phyloP scores from a whole-genome alignment of 768 basidiomycete genomes.

The Cystofilobasidium ferigula region DNA sequence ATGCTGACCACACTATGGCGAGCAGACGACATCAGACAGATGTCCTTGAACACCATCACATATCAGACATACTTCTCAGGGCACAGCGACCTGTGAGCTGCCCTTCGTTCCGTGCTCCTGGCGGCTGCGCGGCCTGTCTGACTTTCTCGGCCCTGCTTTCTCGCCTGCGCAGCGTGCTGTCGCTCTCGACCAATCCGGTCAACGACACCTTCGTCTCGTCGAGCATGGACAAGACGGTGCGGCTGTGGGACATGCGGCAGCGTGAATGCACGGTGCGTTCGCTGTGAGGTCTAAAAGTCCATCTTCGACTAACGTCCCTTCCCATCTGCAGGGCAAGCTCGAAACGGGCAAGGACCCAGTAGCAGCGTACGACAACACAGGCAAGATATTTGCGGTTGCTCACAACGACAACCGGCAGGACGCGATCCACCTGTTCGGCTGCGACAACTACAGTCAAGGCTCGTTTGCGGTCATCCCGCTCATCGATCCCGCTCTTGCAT shows the following conservation, averaged over 20 bases:
- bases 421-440: constrained; percentile 76
- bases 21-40: constrained; percentile 36
- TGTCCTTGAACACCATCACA: constrained; percentile 91
- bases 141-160: neutral
- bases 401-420: constrained; percentile 5
- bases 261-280: constrained; percentile 52
- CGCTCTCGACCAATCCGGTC: constrained; percentile 78
- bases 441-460: constrained; percentile 59
- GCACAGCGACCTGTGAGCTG: constrained; percentile 54
- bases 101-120: neutral
- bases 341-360: constrained; percentile 64
- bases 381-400: constrained; percentile 68
- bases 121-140: neutral
- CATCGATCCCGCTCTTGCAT: constrained; percentile 55
- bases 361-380: constrained; percentile 71
- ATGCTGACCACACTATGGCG: neutral
- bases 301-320: neutral
- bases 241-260: constrained; percentile 86
- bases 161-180: constrained; percentile 56
- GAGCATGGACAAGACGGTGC: constrained; percentile 84
- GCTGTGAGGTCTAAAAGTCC: neutral
- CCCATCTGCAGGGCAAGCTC: constrained; percentile 49
- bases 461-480: constrained; percentile 77
- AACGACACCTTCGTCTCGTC: constrained; percentile 95
- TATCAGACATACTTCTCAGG: constrained; percentile 93